phyloP scores from a whole-genome alignment of 2,329 filamentous ascomycete genomes.

The Colletotrichum kahawae region DNA sequence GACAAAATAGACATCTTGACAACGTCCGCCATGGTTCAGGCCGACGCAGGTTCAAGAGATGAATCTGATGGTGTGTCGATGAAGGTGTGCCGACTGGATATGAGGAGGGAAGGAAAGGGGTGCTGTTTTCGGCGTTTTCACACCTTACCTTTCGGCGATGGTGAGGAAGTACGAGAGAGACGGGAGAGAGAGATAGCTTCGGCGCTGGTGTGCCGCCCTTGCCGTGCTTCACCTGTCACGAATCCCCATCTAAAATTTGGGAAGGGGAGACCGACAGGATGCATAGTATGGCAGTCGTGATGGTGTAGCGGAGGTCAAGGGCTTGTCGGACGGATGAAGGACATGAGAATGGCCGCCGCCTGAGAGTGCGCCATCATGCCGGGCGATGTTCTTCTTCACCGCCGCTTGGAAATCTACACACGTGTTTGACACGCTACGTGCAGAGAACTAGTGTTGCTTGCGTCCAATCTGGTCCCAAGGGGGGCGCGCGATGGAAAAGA shows the following conservation, averaged over 20 bases:
- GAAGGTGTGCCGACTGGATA: neutral
- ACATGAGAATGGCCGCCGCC: neutral
- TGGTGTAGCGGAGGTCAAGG: neutral
- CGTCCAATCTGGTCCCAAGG: neutral
- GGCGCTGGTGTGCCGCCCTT: neutral
- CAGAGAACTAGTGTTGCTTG: neutral
- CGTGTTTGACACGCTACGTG: neutral
- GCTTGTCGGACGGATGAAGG: neutral
- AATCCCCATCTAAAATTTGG: neutral
- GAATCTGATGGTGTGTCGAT: neutral
- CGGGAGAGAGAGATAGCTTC: neutral
- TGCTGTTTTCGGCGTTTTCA: neutral
- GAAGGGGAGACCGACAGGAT: neutral
- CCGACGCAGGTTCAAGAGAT: neutral
- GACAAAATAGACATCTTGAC: neutral
- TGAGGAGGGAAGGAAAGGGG: neutral
- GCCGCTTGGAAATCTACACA: neutral
- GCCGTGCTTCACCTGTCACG: neutral
- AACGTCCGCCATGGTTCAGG: neutral
- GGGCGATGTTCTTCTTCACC: neutral
- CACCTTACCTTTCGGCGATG: neutral
- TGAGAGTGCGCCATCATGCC: neutral
- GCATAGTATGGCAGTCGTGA: neutral
- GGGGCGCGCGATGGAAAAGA: neutral
- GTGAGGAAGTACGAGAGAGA: neutral